Conservation (phyloP, 306 rosid species). For the Begonia masoniana region DNA sequence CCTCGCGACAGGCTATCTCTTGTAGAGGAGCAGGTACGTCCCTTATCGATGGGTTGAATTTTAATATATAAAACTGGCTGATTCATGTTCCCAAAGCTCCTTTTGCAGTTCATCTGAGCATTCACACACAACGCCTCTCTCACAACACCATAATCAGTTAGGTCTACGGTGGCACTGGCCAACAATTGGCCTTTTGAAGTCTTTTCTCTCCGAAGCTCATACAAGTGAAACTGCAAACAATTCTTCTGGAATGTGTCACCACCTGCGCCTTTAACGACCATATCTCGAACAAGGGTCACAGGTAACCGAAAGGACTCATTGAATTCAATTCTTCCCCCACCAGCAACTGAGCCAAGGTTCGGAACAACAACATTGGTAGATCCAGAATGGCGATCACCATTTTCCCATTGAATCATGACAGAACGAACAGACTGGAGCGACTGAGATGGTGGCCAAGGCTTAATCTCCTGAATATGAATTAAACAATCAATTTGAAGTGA, state of each 20-base stretch:
- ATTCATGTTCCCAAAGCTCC: conserved; percentile 68
- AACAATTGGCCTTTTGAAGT: conserved; percentile 68
- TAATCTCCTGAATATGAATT: conserved; percentile 66
- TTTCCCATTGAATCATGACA: conserved; percentile 87
- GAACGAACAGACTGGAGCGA: conserved; percentile 60
- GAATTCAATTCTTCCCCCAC: conserved; percentile 77
- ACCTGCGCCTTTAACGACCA: conserved; percentile 53
- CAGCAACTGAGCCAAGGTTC: conserved; percentile 40
- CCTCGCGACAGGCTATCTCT: conserved; percentile 39
- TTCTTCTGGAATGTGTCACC: conserved; percentile 60
- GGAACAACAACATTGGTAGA: conserved; percentile 64
- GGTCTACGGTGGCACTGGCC: conserved; percentile 67
- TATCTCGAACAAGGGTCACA: conserved; percentile 54
- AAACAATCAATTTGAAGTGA: conserved; percentile 43
- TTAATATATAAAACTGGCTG: conserved; percentile 54
- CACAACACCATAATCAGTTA: conserved; percentile 72
- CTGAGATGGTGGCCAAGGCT: conserved; percentile 97
- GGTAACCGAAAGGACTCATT: conserved; percentile 66
- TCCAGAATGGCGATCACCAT: conserved; percentile 70
- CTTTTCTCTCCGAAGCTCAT: conserved; percentile 79
- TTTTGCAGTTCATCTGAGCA: conserved; percentile 59
- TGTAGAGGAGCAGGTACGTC: conserved; percentile 22
- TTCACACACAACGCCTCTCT: conserved; percentile 42
- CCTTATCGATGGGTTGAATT: conserved; percentile 58
- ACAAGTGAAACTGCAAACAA: conserved; percentile 66